Percentiles rank a stretch among this genome's conserved stretches.
Conservation (phyloP, 306 rosid species). For the Cucumis sativus region DNA sequence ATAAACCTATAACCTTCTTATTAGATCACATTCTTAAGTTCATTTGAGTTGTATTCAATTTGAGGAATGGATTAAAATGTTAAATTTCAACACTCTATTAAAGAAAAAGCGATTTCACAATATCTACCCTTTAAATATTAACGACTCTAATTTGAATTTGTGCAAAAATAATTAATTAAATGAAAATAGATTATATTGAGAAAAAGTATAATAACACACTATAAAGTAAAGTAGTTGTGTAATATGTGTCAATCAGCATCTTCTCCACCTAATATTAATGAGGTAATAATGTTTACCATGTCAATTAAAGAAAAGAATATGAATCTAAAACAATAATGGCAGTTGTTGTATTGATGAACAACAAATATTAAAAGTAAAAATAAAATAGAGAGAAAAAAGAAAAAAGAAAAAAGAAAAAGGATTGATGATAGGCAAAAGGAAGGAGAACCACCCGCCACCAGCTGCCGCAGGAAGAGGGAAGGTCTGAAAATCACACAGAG, state of each 20-base stretch:
- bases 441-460: conserved; percentile 11
- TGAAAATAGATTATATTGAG: background rate
- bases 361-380: background rate
- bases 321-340: background rate
- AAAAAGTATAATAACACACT: background rate
- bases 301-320: background rate
- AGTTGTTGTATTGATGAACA: background rate
- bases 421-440: background rate
- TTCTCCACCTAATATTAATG: background rate
- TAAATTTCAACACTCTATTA: too few relatives aligned
- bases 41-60: too few relatives aligned
- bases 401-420: background rate
- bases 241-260: background rate
- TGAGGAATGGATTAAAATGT: too few relatives aligned
- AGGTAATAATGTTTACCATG: background rate
- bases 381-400: background rate
- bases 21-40: too few relatives aligned
- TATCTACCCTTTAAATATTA: too few relatives aligned
- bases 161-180: background rate
- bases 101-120: background rate
- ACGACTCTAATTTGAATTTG: background rate
- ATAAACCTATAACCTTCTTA: too few relatives aligned
- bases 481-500: conserved; percentile 22
- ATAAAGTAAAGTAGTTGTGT: conserved; percentile 3
- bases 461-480: conserved; percentile 6